These are phyloP conservation scores for Ananas comosus DNA, from an alignment of 176 grass and related monocot genomes.

Conservation along the genomic window DNA sequence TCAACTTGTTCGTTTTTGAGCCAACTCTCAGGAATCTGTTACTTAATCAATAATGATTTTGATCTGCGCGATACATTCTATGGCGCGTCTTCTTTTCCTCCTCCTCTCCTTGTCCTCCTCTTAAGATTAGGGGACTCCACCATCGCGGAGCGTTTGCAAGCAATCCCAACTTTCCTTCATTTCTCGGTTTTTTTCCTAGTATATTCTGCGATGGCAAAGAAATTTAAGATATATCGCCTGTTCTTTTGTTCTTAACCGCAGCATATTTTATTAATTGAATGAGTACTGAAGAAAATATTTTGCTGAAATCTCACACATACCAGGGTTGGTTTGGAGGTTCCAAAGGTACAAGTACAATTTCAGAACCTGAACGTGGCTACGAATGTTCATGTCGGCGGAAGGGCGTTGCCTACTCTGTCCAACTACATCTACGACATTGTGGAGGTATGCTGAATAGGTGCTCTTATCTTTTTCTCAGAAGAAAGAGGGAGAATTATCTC, in stretches of 20 bases:
- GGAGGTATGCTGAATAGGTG: slow-evolving; percentile 29
- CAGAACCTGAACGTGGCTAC: slow-evolving; percentile 36
- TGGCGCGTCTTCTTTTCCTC: too few species aligned
- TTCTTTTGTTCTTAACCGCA: background rate
- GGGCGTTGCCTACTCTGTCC: slow-evolving; percentile 49
- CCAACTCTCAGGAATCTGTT: too few species aligned
- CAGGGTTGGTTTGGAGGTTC: slow-evolving; percentile 43
- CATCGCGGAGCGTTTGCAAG: too few species aligned
- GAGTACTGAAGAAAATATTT: background rate
- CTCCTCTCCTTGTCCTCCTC: too few species aligned
- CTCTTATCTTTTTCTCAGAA: background rate
- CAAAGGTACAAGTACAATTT: slow-evolving; percentile 56
- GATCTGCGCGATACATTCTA: too few species aligned
- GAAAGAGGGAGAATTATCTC: background rate
- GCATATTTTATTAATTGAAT: background rate
- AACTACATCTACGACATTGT: slow-evolving; percentile 36
- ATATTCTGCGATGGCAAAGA: background rate
- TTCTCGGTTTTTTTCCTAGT: too few species aligned
- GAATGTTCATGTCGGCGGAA: slow-evolving; percentile 35
- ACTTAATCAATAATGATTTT: too few species aligned
- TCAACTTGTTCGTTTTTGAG: background rate
- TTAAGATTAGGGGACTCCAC: too few species aligned
- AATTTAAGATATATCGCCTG: background rate
- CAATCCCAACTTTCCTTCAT: too few species aligned
- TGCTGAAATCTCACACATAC: background rate